Conservation (phyloP, 768 basidiomycete species). For the Mycena polygramma region DNA sequence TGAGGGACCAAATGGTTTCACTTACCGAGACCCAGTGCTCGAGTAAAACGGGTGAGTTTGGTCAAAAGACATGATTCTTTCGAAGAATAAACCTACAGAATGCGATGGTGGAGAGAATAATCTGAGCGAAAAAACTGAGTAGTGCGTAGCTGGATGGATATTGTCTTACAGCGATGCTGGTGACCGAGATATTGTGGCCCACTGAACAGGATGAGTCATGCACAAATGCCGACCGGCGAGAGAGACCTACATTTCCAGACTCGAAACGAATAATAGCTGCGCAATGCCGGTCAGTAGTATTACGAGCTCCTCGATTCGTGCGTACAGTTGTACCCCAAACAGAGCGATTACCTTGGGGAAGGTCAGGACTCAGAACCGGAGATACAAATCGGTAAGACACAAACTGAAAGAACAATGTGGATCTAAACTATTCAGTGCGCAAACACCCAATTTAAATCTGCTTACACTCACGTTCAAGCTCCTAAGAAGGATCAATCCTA, state of each 20-base stretch:
- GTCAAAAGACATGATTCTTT: neutral
- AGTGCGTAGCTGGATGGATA: neutral
- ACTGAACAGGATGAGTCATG: neutral
- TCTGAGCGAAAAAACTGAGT: neutral
- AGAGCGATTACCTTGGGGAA: neutral
- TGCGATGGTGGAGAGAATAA: neutral
- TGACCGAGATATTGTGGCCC: neutral
- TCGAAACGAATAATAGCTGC: neutral
- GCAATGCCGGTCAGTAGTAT: neutral
- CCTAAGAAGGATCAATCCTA: neutral
- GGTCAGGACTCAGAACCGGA: neutral
- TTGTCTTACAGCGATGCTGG: neutral
- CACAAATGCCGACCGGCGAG: neutral
- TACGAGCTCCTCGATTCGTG: neutral
- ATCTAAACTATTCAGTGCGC: neutral
- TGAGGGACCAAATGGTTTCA: too few relatives aligned
- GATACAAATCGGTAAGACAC: neutral
- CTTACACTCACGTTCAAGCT: neutral
- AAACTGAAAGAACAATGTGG: constrained; percentile 4
- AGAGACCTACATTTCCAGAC: constrained; percentile 8
- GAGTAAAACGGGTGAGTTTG: neutral
- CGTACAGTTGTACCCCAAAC: constrained; percentile 4
- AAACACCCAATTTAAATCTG: neutral
- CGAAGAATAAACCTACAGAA: neutral
- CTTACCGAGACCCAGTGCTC: neutral